These are phyloP conservation scores for Calvatia gigantea DNA, from an alignment of 768 basidiomycete genomes.

Conservation along the genomic window DNA sequence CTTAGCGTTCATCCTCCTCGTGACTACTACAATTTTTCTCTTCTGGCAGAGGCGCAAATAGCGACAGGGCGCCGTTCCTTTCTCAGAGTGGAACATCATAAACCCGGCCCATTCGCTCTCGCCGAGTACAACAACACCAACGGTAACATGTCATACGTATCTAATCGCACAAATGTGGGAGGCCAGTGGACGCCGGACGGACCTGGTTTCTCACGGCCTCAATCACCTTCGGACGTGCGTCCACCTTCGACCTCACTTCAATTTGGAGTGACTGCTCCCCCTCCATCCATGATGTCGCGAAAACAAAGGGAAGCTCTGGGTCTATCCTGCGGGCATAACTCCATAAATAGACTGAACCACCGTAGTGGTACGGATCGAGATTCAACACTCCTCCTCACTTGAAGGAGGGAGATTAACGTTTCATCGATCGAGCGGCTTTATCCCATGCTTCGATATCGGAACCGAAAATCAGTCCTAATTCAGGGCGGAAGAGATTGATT, in stretches of 20 bases:
- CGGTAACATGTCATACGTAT: not conserved
- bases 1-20: conserved; percentile 1
- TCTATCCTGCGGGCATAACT: not conserved
- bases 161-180: not conserved
- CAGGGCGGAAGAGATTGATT: too few species aligned
- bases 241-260: not conserved
- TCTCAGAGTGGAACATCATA: not conserved
- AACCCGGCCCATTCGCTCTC: not conserved
- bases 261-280: not conserved
- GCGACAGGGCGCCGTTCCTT: not conserved
- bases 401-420: too few species aligned
- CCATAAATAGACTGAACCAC: too few species aligned
- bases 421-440: too few species aligned
- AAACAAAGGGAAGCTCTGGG: not conserved
- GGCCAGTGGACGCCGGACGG: not conserved
- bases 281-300: not conserved
- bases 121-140: not conserved
- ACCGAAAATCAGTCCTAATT: too few species aligned
- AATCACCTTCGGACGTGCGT: not conserved
- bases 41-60: conserved; percentile 3
- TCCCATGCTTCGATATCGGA: too few species aligned
- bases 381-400: too few species aligned
- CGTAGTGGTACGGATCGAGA: too few species aligned
- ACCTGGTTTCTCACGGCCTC: not conserved
- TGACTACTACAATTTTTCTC: not conserved